Percentiles rank a stretch among this genome's conserved stretches.
These are phyloP conservation scores for Zalaria sp. DNA, from an alignment of 2,329 filamentous ascomycete genomes.

Conservation along the genomic window DNA sequence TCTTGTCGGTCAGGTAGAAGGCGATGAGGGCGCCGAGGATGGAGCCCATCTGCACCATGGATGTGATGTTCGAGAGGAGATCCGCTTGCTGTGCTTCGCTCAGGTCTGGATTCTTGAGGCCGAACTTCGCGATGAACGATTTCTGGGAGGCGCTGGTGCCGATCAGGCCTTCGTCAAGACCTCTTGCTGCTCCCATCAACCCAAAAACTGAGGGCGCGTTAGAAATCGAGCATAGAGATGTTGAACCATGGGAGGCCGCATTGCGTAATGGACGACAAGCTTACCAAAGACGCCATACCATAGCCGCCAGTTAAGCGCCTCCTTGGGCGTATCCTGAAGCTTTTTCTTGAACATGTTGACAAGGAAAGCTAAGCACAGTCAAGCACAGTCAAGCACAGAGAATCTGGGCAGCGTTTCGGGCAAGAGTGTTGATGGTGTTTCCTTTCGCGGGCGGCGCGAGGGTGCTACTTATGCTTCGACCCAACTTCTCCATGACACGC, in stretches of 20 bases:
- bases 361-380: background rate
- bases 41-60: slow-evolving; percentile 70
- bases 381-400: too few relatives aligned
- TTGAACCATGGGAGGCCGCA: background rate
- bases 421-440: too few relatives aligned
- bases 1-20: slow-evolving; percentile 17
- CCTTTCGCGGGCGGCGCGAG: too few relatives aligned
- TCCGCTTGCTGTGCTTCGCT: slow-evolving; percentile 52
- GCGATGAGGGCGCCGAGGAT: slow-evolving; percentile 55
- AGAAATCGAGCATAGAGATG: slow-evolving; percentile 1
- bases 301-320: slow-evolving; percentile 63
- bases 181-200: slow-evolving; percentile 60
- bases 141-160: slow-evolving; percentile 40
- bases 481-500: too few relatives aligned
- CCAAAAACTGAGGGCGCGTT: slow-evolving; percentile 12
- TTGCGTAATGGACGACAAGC: slow-evolving; percentile 1
- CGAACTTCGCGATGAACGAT: slow-evolving; percentile 46
- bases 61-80: slow-evolving; percentile 48
- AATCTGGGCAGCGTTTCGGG: too few relatives aligned
- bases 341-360: slow-evolving; percentile 23
- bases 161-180: slow-evolving; percentile 70
- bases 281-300: slow-evolving; percentile 55
- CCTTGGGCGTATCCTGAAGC: slow-evolving; percentile 50
- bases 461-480: too few relatives aligned
- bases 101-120: slow-evolving; percentile 38